Conservation (phyloP, 2,329 filamentous ascomycete species). For the Ascochyta fabae region DNA sequence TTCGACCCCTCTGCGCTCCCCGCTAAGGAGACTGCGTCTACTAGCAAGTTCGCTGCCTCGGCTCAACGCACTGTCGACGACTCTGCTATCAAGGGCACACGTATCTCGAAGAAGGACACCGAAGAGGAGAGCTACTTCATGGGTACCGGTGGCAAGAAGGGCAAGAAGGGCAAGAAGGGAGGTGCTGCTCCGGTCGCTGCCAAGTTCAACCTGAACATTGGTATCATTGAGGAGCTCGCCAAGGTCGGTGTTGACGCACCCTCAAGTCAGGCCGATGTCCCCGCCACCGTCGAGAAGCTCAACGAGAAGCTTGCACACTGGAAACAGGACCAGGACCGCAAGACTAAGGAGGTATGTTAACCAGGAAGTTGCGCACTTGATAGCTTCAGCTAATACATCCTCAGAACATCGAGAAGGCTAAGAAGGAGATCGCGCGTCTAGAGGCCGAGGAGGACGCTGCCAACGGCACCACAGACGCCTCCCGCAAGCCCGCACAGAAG, state of each 20-base stretch:
- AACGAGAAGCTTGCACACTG: conserved; percentile 89
- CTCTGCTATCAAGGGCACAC: conserved; percentile 82
- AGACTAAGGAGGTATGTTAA: conserved; percentile 83
- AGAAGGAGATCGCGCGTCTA: conserved; percentile 91
- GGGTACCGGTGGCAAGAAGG: conserved; percentile 77
- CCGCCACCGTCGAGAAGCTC: conserved; percentile 82
- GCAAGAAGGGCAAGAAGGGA: conserved; percentile 90
- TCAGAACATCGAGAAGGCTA: conserved; percentile 94
- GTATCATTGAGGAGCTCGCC: conserved; percentile 87
- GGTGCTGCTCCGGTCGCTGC: conserved; percentile 57
- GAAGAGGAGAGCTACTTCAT: conserved; percentile 85
- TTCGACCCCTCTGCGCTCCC: conserved; percentile 76
- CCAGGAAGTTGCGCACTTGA: neutral
- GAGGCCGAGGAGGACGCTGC: conserved; percentile 70
- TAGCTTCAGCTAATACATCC: neutral
- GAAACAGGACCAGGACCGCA: conserved; percentile 86
- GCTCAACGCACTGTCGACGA: conserved; percentile 84
- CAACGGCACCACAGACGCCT: conserved; percentile 61
- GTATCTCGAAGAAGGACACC: conserved; percentile 83
- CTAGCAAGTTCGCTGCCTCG: conserved; percentile 75
- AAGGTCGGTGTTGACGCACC: conserved; percentile 87
- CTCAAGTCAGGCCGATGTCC: conserved; percentile 82
- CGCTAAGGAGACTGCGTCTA: conserved; percentile 66
- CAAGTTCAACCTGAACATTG: conserved; percentile 86
- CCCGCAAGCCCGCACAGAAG: conserved; percentile 60